Conservation (phyloP, 2,329 filamentous ascomycete species). For the Aspergillus calidoustus region DNA sequence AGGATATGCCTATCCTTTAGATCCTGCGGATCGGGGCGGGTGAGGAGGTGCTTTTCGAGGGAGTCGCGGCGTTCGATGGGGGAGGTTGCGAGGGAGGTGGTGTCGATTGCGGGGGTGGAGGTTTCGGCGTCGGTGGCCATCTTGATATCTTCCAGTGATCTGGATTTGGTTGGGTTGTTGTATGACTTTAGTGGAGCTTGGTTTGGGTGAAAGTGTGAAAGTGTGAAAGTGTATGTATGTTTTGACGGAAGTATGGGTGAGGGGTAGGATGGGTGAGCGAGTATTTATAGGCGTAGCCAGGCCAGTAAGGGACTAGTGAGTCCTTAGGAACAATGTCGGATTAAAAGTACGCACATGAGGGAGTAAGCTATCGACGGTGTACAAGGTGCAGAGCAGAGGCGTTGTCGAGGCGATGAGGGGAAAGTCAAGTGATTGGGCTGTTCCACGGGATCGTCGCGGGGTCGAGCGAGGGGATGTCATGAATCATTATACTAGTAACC, state of each 20-base stretch:
- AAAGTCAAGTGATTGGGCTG: slow-evolving; percentile 26
- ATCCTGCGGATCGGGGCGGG: slow-evolving; percentile 69
- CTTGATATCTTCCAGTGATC: not conserved
- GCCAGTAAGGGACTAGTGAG: not conserved
- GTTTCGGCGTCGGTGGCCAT: slow-evolving; percentile 9
- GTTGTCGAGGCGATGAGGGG: slow-evolving; percentile 21
- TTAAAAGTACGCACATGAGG: not conserved
- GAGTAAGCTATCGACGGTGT: not conserved
- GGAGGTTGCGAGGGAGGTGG: slow-evolving; percentile 58
- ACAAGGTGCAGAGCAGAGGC: not conserved
- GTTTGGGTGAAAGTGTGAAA: not conserved
- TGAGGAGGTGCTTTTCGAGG: slow-evolving; percentile 72
- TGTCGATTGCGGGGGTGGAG: slow-evolving; percentile 51
- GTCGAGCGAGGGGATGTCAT: slow-evolving; percentile 3
- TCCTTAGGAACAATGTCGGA: not conserved
- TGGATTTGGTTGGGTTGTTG: slow-evolving; percentile 4
- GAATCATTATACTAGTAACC: not conserved
- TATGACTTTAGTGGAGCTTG: too few species aligned
- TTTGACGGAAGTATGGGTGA: not conserved
- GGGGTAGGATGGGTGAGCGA: not conserved
- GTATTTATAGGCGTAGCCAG: not conserved
- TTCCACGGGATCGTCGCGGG: slow-evolving; percentile 25
- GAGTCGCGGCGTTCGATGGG: slow-evolving; percentile 66
- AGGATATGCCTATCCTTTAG: slow-evolving; percentile 72
- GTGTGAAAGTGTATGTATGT: not conserved